Evolutionary conservation across 352 stramenopile species (phyloP), one percentile per base, ranked within the genome.

Genomic region (Pseudoperonospora humuli): DNA sequence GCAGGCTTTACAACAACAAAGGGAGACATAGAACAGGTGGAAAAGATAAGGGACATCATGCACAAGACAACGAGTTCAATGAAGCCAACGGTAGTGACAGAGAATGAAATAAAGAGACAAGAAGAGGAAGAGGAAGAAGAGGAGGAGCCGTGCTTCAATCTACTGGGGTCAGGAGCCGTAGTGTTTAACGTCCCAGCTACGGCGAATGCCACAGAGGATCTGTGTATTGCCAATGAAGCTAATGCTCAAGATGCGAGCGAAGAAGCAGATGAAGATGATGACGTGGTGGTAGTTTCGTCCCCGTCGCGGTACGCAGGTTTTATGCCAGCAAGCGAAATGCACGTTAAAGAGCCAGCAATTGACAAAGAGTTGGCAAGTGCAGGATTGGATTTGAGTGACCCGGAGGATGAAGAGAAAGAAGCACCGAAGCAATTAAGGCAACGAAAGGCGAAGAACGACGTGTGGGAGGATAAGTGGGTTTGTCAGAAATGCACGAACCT

Each of bases 321-420:
- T 31, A 54, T 65, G 2, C 45, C 49, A 13, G 61, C 61, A 8
- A 70, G 53, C 18, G 58, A 52, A 38, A 28, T 61, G 17, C 23
- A 27, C 6, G 44, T 54, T 34, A 41, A 64, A 27, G 54, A 75
- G 3, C 17, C 14, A 1, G 28, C 15, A 4, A 59, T 73, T 19
- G 61, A 72, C 7, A 42, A 68, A 3, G 74, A 79, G 33, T 34
- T 85, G 34, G 61, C 57, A 20, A 60, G 59, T 38, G 73, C 66
- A 29, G 73, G 73, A 21, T 27, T 85, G 13, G 49, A 61, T 40
- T 42, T 81, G 10, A 85, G 68, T 35, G 68, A 81, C 26, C 76
- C 73, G 6, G 68, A 81, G 5, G 48, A 72, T 0, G 63, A 81
- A 10, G 34, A 61, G 7, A 23, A 49, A 29, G 39, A 50, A 13